phyloP scores from a whole-genome alignment of 2,329 filamentous ascomycete genomes.

The Amesomyces nigricolor region DNA sequence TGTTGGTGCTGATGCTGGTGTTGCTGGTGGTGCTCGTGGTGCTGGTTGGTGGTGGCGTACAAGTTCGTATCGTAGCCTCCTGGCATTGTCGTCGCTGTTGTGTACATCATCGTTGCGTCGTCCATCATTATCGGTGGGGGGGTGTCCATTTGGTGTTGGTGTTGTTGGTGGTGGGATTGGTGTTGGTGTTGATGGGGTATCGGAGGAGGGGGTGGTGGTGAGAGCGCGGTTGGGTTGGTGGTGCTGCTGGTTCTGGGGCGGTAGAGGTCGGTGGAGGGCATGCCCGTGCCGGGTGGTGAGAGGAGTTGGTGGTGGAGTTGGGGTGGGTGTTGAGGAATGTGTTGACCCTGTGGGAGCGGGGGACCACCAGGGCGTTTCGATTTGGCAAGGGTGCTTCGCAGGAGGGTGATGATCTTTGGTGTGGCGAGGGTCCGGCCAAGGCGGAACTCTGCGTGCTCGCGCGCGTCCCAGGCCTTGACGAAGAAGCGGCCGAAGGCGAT shows the following conservation, averaged over 20 bases:
- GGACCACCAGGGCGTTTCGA: slow-evolving; percentile 17
- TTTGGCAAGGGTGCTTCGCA: slow-evolving; percentile 39
- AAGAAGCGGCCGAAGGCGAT: slow-evolving; percentile 52
- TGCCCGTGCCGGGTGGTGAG: too few species aligned
- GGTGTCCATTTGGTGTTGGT: too few species aligned
- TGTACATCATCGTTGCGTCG: slow-evolving; percentile 6
- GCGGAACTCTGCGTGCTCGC: slow-evolving; percentile 43
- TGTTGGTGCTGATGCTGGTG: too few species aligned
- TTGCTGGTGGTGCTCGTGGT: background rate
- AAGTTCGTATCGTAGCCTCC: slow-evolving; percentile 28
- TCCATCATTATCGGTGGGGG: slow-evolving; percentile 11
- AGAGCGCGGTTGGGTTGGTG: background rate
- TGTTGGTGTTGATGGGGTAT: background rate
- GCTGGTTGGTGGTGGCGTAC: slow-evolving; percentile 28
- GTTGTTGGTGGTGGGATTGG: too few species aligned
- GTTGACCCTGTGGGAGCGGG: background rate
- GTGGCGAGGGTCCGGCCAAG: slow-evolving; percentile 39
- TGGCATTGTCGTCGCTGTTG: slow-evolving; percentile 26
- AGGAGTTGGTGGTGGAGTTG: background rate
- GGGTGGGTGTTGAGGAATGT: background rate
- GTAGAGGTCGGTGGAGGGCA: too few species aligned
- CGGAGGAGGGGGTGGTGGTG: background rate
- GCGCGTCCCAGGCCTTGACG: slow-evolving; percentile 58
- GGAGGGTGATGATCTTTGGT: slow-evolving; percentile 43
- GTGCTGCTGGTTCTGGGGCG: too few species aligned